Base-by-base conservation (phyloP, 805 yeast species). In the Ogataea trehaloabstinens region DNA sequence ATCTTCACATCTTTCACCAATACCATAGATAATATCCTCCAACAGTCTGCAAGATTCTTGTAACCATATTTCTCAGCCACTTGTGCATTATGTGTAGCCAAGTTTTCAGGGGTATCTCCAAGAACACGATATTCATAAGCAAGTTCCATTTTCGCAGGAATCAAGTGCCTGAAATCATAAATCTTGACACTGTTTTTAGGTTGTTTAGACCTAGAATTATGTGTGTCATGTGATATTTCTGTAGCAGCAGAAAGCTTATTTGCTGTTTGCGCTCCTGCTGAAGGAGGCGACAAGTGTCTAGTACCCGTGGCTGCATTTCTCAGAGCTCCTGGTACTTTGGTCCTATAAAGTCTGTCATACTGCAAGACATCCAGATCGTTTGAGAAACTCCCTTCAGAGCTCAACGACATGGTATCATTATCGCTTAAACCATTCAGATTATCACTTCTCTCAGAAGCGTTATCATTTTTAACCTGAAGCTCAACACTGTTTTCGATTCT, bases 71-170 rank as follows among this genome's bases (percentile, higher is more conserved):
- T 72, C 19, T 66, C 67, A 2, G 96, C 95, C 2, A 90, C 82
- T 17, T 66, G 63, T 1, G 88, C 78, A 55, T 91, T 90, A 55
- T 83, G 77, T 7, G 67, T 56, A 0, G 95, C 88, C 40, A 87
- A 60, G 22, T 69, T 71, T 35, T 76, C 81, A 0, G 93, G 84
- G 1, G 78, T 51, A 24, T 70, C 82, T 3, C 87, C 88, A 37
- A 77, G 60, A 1, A 85, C 71, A 20, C 78, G 65, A 54, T 84
- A 85, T 39, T 79, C 85, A 28, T 71, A 62, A 0, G 91, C 93
- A 31, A 85, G 56, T 39, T 83, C 83, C 58, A 75, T 71, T 46
- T 83, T 79, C 13, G 89, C 82, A 0, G 96, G 95, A 24, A 88
- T 73, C 34, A 90, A 63, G 53, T 80, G 73, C 16, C 74, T 65